Conservation (phyloP, 352 stramenopile genomes). For the Globisporangium cystogenes region DNA sequence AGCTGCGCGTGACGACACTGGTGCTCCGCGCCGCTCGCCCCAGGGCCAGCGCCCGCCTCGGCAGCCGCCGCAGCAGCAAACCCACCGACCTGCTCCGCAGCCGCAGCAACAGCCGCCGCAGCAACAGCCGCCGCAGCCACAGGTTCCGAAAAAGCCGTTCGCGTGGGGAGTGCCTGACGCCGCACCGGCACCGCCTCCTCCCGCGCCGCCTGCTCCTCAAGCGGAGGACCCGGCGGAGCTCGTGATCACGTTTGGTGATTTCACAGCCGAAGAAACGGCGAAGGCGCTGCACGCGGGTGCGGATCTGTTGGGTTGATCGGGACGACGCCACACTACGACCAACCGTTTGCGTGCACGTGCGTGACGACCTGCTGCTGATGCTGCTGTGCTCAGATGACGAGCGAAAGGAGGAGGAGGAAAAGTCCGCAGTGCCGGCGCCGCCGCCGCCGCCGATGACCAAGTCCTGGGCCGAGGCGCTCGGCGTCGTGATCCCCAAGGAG, state of each 20-base stretch:
- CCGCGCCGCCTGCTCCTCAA: not conserved
- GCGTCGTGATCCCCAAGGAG: conserved; percentile 19
- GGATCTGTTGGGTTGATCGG: conserved; percentile 11
- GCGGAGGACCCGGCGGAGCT: conserved; percentile 9
- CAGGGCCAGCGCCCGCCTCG: no score
- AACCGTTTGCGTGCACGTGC: no score
- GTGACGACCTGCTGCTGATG: not conserved
- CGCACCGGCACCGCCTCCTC: not conserved
- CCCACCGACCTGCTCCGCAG: not conserved
- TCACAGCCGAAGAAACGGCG: conserved; percentile 63
- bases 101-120: not conserved
- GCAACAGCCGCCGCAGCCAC: not conserved
- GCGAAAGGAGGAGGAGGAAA: not conserved
- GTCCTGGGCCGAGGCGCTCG: conserved; percentile 58
- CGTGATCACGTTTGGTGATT: conserved; percentile 76
- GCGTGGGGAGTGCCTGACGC: conserved; percentile 6
- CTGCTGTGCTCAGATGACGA: not conserved
- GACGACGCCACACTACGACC: not conserved
- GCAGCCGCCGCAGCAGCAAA: not conserved
- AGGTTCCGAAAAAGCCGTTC: conserved; percentile 4
- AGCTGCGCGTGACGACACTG: not conserved
- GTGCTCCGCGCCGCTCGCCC: no score
- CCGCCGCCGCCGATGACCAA: conserved; percentile 21
- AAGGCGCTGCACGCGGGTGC: conserved; percentile 39
- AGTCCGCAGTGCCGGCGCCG: conserved; percentile 3